A percentile compares a stretch with the other conserved stretches of the same genome.
Evolutionary conservation across 805 yeast genomes (phyloP).

Genomic region (Metschnikowia santaceciliae): DNA sequence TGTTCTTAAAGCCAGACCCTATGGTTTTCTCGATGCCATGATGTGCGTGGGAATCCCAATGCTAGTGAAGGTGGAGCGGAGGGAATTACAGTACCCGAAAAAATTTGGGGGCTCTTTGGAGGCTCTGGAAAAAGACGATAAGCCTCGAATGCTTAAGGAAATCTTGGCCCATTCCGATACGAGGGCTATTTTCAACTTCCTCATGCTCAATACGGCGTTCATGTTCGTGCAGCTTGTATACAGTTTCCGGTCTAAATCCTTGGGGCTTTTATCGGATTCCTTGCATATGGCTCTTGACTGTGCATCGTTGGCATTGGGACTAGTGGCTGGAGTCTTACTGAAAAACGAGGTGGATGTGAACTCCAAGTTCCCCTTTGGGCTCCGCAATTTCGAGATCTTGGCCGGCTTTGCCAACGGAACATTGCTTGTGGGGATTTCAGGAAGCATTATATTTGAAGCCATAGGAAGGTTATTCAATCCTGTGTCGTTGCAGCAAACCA

Average conservation of each 20-base stretch:
- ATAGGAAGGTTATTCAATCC: slow-evolving; percentile 77
- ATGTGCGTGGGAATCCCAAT: slow-evolving; percentile 11
- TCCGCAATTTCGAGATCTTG: slow-evolving; percentile 79
- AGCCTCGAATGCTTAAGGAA: slow-evolving; percentile 26
- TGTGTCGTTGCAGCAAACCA: slow-evolving; percentile 69
- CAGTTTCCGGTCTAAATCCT: slow-evolving; percentile 86
- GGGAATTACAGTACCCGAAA: not conserved
- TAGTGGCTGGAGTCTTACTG: slow-evolving; percentile 69
- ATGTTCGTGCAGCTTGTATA: slow-evolving; percentile 93
- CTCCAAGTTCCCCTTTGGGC: slow-evolving; percentile 80
- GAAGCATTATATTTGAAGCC: slow-evolving; percentile 84
- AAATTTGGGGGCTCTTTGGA: no score
- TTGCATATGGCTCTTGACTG: slow-evolving; percentile 97
- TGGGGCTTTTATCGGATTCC: slow-evolving; percentile 89
- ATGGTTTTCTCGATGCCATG: slow-evolving; percentile 3
- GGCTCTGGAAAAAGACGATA: not conserved
- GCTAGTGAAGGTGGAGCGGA: slow-evolving; percentile 10
- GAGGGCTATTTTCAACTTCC: slow-evolving; percentile 80
- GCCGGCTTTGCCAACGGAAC: slow-evolving; percentile 97
- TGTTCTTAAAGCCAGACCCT: slow-evolving; percentile 9
- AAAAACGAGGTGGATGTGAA: slow-evolving; percentile 44
- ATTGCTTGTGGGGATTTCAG: slow-evolving; percentile 79
- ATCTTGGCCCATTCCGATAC: slow-evolving; percentile 55
- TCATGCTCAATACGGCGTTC: slow-evolving; percentile 81
- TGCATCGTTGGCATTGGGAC: slow-evolving; percentile 81